These are phyloP conservation scores for Solanum tarijense DNA, from an alignment of 257 asterid species.

Conservation along the genomic window DNA sequence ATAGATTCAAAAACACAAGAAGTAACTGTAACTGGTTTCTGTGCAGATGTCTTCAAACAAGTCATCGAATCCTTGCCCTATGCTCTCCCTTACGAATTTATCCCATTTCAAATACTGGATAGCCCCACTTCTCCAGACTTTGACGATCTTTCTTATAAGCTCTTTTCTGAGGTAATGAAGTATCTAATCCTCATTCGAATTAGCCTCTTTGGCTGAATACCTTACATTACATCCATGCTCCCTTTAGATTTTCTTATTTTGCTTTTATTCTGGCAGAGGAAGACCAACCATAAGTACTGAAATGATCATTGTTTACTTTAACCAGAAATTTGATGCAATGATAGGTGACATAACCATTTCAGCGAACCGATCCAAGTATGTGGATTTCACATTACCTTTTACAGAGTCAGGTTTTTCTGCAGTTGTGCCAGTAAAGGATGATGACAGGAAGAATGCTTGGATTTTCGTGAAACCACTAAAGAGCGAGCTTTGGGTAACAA, in stretches of 20 bases:
- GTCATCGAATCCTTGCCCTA: neutral
- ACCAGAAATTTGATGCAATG: conserved; percentile 29
- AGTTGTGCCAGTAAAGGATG: conserved; percentile 12
- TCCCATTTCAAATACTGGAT: neutral
- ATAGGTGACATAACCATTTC: conserved; percentile 36
- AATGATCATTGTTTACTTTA: neutral
- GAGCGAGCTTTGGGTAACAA: conserved; percentile 29
- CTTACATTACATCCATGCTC: neutral
- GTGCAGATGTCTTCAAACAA: neutral
- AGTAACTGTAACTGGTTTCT: neutral
- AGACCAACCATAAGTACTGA: neutral
- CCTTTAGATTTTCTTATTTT: neutral
- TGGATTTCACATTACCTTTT: conserved; percentile 37
- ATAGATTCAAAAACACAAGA: neutral
- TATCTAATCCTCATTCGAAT: neutral
- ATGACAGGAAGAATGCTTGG: conserved; percentile 20
- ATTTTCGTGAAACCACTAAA: conserved; percentile 40
- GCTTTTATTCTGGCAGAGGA: neutral
- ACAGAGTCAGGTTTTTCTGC: conserved; percentile 26
- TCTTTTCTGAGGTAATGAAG: conserved; percentile 2
- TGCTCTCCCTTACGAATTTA: neutral
- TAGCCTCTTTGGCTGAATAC: neutral
- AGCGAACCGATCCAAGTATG: conserved; percentile 22
- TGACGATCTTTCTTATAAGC: neutral
- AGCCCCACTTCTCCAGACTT: neutral